Base-by-base conservation (phyloP, 2,329 filamentous ascomycete species). In the Fusarium sulawesiense region DNA sequence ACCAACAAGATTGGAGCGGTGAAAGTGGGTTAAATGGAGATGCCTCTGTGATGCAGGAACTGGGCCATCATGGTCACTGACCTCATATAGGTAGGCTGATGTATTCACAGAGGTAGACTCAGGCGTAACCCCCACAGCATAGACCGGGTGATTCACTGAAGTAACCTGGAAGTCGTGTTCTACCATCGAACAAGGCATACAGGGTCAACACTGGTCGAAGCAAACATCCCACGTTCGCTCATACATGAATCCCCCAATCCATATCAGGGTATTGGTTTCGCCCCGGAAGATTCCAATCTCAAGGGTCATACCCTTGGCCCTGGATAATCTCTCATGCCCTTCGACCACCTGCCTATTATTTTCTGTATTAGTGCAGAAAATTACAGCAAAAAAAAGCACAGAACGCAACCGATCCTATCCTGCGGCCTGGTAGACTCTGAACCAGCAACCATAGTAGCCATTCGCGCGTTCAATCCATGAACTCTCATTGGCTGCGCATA, bases 401-500 rank as follows among this genome's bases (percentile, higher is more conserved):
- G 23, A 40, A 47, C 21, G 50, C 18, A 29, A 41, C 46, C 41
- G 32, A 59, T 56, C 25, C 40, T 50, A 41, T 55, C 37, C 34
- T 54, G 25, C 32, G 30, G 27, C 42, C 27, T 40, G 20, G 44
- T 51, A 45, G 34, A n/a, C 44, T 55, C 11, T 34, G 46, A 37
- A 29, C 45, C 21, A 49, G 13, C 55, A 48, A 66, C 44, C 55
- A 53, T 23, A 57, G 45, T 40, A 29, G 32, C 45, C 60, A 49
- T 49, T 41, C 41, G 23, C 59, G 56, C 56, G 46, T 48, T 20
- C 59, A 58, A 61, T 69, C 47, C 37, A 34, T n/a, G n/a, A 6
- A 16, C n/a, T 18, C 25, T 61, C 18, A 70, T 73, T 73, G 61
- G 71, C 46, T 41, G 49, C 40, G 16, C 9, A 29, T 14, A 20